Base-by-base conservation (phyloP, 371 early-diverging fungal genomes). In the Amoeboaphelidium protococcarum region DNA sequence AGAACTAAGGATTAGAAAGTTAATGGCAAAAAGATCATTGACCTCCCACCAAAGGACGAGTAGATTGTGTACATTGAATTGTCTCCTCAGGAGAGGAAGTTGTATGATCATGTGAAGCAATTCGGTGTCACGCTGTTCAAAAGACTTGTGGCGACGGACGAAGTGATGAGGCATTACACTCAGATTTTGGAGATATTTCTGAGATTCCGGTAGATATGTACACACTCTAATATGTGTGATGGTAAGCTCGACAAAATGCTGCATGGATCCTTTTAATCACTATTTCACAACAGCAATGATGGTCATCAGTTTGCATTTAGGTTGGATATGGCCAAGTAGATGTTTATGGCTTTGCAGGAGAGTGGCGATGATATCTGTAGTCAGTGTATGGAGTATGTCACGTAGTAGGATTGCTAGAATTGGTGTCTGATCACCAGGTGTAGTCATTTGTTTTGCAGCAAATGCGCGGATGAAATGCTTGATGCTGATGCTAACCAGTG, bases 1-100 rank as follows among this genome's bases (percentile, higher is more conserved):
- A 61, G 82, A n/a, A 75, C 73, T 13, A 82, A 82, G 48, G 60
- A 58, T 3, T 56, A 58, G 19, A 60, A 48, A 42, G 60, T 77
- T 13, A 74, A 76, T 47, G 82, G 80, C 23, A 62, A 64, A 31
- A 76, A 73, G 25, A 57, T 77, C 13, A 46, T 82, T n/a, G 46
- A 64, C 1, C 57, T 82, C 6, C 78, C 80, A 0, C 47, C 55
- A 0, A 65, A 73, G 16, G 56, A 68, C n/a, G 73, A 73, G 22
- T 52, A 62, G 13, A 62, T 70, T 44, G 58, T 65, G 3, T 44
- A 59, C 2, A 58, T 70, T 3, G 51, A 57, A 2, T 76, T 82
- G 48, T 59, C 61, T 16, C 41, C 42, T 1, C 55, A 58, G n/a
- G 82, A 82, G 47, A 61, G 64, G 13, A 62, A 58, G 0, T 62